Base-by-base conservation (phyloP, 1,139 yeast genomes). In the Yamadazyma atlantica region DNA sequence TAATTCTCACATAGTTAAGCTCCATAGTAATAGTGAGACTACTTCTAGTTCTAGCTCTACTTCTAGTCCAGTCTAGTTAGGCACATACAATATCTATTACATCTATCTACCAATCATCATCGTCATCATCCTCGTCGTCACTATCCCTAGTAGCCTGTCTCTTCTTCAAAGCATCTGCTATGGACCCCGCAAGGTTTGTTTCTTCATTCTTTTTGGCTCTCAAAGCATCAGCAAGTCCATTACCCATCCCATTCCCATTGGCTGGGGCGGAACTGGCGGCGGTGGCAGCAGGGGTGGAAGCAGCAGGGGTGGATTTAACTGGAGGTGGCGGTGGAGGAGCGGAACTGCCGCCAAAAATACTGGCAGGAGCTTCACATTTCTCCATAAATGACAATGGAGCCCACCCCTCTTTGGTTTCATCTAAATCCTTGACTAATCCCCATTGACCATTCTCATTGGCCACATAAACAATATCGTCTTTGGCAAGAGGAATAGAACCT, bases 321-420 rank as follows among this genome's bases (percentile, higher is more conserved):
- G 58, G 53, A 18, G 66, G 62, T 3, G 66, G 63, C 12, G 73
- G 63, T 9, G 78, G 66, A 1, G 72, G 61, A 2, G 71, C 59
- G 1, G 64, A 50, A 4, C 60, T 50, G 7, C 45, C 48, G 1
- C 57, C 58, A 23, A 52, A 45, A 10, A 53, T 45, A 27, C 54
- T 48, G 2, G 64, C 60, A 13, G 76, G 79, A 16, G 75, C 73
- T 11, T 60, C 74, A 58, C 77, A 77, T 52, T 83, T 85, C 38
- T 79, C 82, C 53, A 92, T 79, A 57, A 90, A 94, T 15, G 94
- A 86, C 23, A 94, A 84, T 10, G 99, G 99, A 9, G 95, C 92
- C 98, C 98, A 94, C 3, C 98, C 99, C 60, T 90, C 95, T 40
- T 69, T 77, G 2, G 82, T 57, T 33, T 85, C 92, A 51, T 85